Base-by-base conservation (phyloP, 1,284 basidiomycete species). In the Naganishia liquefaciens region DNA sequence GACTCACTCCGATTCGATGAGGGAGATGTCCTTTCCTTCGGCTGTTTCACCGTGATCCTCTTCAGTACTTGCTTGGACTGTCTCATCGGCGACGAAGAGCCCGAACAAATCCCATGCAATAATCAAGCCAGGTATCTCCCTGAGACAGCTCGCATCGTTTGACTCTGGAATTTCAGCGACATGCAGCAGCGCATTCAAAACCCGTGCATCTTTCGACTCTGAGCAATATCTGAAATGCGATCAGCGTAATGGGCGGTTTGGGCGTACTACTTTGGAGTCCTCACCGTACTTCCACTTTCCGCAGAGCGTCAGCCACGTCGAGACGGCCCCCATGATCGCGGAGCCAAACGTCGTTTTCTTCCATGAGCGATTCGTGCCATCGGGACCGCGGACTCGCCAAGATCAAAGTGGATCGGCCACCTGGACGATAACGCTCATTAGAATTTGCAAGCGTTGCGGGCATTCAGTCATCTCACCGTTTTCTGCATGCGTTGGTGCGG, bases 101-200 rank as follows among this genome's bases (percentile, higher is more conserved):
- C 47, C 39, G n/a, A 60, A 49, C 46, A 60, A 21, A 23, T 60
- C 57, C 57, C 57, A 60, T 13, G 57, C 47, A 47, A 60, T 60
- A 10, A 60, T 37, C 9, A 60, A 33, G 13, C 23, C 37, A 9
- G 57, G 57, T 17, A 37, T 5, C 25, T 21, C 46, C 19, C 37
- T 21, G 2, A 7, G 21, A 15, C 15, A 40, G 33, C 46, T 60
- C 7, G 57, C 33, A 49, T 60, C 46, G 15, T 27, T 39, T 11
- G 3, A 15, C 37, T 13, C 39, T 15, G 30, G 7, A 15, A 25
- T 15, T n/a, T 37, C 27, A 10, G 33, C 30, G 11, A 13, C 17
- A 40, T 60, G 57, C 1, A 60, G 30, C 10, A 60, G 39, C 5
- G 57, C 27, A 19, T 50, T 15, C 15, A 60, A 47, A 46, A 50